Conservation (phyloP, 495 filamentous ascomycete species). For the Tuber indicum region DNA sequence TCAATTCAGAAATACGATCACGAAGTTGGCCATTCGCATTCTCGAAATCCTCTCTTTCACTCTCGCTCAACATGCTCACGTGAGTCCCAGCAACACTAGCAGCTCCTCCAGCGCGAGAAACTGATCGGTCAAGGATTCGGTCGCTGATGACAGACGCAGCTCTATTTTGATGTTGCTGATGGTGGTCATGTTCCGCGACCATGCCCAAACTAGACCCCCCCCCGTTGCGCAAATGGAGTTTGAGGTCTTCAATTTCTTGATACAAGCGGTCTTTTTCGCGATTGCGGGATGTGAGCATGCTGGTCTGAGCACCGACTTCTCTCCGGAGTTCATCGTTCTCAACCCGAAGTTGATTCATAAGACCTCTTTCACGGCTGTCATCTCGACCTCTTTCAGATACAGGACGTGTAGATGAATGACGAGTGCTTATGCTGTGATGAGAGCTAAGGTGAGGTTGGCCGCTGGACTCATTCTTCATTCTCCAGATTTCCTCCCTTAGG, state of each 20-base stretch:
- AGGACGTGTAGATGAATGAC: conserved; percentile 58
- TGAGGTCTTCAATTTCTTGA: conserved; percentile 94
- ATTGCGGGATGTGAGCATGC: conserved; percentile 94
- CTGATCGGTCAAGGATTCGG: conserved; percentile 86
- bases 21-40: conserved; percentile 72
- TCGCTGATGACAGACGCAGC: conserved; percentile 47
- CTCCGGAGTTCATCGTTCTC: conserved; percentile 89
- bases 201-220: conserved; percentile 40
- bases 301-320: conserved; percentile 90
- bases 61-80: conserved; percentile 57
- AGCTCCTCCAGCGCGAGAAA: conserved; percentile 67
- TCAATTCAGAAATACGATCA: conserved; percentile 75
- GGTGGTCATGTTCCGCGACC: conserved; percentile 5
- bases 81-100: conserved; percentile 43
- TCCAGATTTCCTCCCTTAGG: conserved; percentile 76
- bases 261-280: conserved; percentile 90
- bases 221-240: conserved; percentile 68
- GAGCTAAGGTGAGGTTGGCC: conserved; percentile 48
- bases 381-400: conserved; percentile 56
- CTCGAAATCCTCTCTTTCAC: conserved; percentile 79
- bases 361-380: conserved; percentile 47
- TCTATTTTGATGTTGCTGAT: conserved; percentile 13
- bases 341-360: conserved; percentile 63
- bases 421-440: conserved; percentile 56
- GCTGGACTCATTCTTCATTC: conserved; percentile 58